A percentile compares a stretch with the other conserved stretches of the same genome.
phyloP scores from a whole-genome alignment of 257 asterid genomes.

The Thymus quinquecostatus region DNA sequence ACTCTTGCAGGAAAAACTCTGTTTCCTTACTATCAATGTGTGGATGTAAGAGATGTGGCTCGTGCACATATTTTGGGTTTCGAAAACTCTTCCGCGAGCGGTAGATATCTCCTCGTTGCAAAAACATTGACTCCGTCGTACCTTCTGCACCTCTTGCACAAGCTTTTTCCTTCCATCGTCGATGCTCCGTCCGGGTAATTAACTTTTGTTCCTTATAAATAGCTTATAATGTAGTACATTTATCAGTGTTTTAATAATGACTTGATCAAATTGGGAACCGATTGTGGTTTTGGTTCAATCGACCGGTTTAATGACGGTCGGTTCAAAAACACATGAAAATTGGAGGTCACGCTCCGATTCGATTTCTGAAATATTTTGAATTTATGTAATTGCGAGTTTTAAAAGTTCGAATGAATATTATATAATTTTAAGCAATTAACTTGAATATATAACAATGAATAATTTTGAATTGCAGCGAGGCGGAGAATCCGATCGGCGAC shows the following conservation, averaged over 20 bases:
- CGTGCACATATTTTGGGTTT: slow-evolving; percentile 40
- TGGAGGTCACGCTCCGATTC: too few relatives aligned
- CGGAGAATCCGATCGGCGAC: neutral
- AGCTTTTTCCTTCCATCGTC: slow-evolving; percentile 35
- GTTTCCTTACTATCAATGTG: slow-evolving; percentile 8
- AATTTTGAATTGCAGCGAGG: neutral
- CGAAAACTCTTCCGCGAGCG: slow-evolving; percentile 43
- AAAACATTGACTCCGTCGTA: slow-evolving; percentile 6
- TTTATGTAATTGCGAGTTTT: too few relatives aligned
- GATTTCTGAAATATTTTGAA: too few relatives aligned
- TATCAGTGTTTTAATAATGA: too few relatives aligned
- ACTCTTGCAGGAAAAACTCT: slow-evolving; percentile 1
- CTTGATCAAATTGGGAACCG: too few relatives aligned
- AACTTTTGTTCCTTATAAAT: neutral
- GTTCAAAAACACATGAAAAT: too few relatives aligned
- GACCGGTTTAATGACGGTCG: too few relatives aligned
- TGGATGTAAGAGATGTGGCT: slow-evolving; percentile 50
- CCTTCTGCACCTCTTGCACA: slow-evolving; percentile 22
- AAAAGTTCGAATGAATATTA: too few relatives aligned
- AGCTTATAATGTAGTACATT: too few relatives aligned
- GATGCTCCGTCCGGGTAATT: slow-evolving; percentile 1
- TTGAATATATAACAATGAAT: too few relatives aligned
- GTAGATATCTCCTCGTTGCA: slow-evolving; percentile 39
- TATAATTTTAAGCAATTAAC: too few relatives aligned
- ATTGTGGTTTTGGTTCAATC: too few relatives aligned